A percentile compares a stretch with the other conserved stretches of the same genome.
Evolutionary conservation across 495 filamentous ascomycete genomes (phyloP).

Genomic region (Hypoxylon intermedium): DNA sequence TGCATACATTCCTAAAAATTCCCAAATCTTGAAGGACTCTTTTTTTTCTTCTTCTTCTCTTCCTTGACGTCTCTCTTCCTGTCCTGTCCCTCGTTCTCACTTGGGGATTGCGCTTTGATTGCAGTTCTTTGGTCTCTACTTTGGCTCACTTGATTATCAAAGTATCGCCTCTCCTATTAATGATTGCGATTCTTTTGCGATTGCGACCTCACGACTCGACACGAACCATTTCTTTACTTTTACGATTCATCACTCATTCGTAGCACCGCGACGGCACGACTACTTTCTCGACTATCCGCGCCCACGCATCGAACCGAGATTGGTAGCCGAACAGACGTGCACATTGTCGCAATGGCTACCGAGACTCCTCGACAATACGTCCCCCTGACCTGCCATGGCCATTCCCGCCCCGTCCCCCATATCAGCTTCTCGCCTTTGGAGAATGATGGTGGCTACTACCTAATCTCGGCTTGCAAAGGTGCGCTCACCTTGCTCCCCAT

Average conservation of each 20-base stretch:
- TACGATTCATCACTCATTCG: too few species aligned
- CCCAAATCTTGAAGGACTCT: too few species aligned
- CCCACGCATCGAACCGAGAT: background rate
- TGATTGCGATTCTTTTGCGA: conserved; percentile 24
- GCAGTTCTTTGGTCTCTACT: conserved; percentile 20
- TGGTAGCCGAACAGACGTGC: too few species aligned
- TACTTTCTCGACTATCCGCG: too few species aligned
- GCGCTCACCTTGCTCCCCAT: conserved; percentile 23
- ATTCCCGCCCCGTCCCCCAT: conserved; percentile 94
- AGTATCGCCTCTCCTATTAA: conserved; percentile 5
- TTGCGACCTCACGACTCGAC: conserved; percentile 17
- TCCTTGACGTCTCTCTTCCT: background rate
- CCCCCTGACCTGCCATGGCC: conserved; percentile 94
- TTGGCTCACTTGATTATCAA: conserved; percentile 8
- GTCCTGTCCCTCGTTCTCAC: conserved; percentile 23
- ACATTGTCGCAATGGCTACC: conserved; percentile 48
- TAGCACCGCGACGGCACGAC: too few species aligned
- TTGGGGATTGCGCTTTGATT: conserved; percentile 13
- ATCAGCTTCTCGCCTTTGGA: conserved; percentile 86
- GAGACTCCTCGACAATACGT: conserved; percentile 66
- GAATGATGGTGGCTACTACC: conserved; percentile 86
- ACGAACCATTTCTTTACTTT: conserved; percentile 1
- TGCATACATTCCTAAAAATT: too few species aligned
- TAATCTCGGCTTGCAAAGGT: conserved; percentile 99
- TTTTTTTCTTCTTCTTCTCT: background rate